Base-by-base conservation (phyloP, 2,329 filamentous ascomycete species). In the Nannizziopsis barbatae region DNA sequence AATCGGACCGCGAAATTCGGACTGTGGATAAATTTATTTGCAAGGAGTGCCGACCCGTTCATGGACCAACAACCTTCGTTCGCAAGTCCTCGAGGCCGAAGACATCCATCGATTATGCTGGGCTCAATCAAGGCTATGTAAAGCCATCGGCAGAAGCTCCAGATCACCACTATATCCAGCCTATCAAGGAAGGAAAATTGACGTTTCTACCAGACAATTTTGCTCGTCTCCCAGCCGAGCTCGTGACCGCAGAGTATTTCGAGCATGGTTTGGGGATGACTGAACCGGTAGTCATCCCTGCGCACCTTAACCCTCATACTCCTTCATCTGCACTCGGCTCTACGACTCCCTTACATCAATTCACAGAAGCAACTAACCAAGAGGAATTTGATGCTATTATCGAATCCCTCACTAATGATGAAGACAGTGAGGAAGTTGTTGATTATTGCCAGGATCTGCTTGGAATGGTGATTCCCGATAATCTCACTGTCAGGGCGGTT, bases 11-110 rank as follows among this genome's bases (percentile, higher is more conserved):
- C 20, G 79, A 83, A 58, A 75, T 81, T 31, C 74, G 77, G 49
- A 77, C 76, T 46, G 77, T 84, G 39, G 80, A 83, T 66, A 83
- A 83, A 60, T 84, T 77, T 58, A 80, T 81, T 58, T 84, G 80
- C 61, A 66, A 66, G 45, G 62, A 65, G 46, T 84, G 80, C 60
- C 76, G 77, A 52, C 72, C 76, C 17, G 65, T 70, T 10, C 73
- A 79, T 62, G 80, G 80, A 15, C 73, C 75, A 56, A 83, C 80
- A 18, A 84, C 80, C 1, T 81, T 75, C 62, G 77, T 83, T 40
- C 76, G 80, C 52, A 83, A 83, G 59, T 83, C 80, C 17, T 73
- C 75, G 41, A 72, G 80, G 46, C 77, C 79, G 30, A 77, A 81
- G 56, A 79, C 77, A 31, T 75, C 76, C 12, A 81, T 83, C 50